phyloP scores from a whole-genome alignment of 139 green algal species.

The Chlorella sp. region DNA sequence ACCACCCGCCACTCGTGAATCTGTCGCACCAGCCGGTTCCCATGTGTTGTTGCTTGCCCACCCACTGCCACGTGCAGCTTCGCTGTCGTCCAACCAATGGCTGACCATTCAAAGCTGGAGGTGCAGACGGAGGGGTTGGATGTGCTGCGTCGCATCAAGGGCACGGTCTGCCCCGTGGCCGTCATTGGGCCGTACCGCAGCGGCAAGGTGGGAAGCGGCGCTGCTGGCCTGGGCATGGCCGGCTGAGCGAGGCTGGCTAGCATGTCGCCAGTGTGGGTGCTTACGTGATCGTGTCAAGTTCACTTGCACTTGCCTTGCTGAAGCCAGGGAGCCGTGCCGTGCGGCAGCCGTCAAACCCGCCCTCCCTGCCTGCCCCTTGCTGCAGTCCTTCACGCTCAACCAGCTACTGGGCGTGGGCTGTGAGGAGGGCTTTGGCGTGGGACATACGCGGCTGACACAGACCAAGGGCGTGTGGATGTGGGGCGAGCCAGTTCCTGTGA shows the following conservation, averaged over 20 bases:
- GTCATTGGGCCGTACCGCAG: slow-evolving; percentile 94
- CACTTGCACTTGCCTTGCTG: too few relatives aligned
- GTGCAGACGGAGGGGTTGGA: slow-evolving; percentile 75
- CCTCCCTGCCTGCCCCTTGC: too few relatives aligned
- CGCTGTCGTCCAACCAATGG: slow-evolving; percentile 77
- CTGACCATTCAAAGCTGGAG: slow-evolving; percentile 71
- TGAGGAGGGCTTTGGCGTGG: slow-evolving; percentile 92
- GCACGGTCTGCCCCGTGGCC: slow-evolving; percentile 73
- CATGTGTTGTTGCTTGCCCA: too few relatives aligned
- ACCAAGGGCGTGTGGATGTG: slow-evolving; percentile 97
- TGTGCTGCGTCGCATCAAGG: slow-evolving; percentile 64
- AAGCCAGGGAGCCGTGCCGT: too few relatives aligned
- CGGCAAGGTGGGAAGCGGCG: slow-evolving; percentile 70
- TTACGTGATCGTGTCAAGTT: too few relatives aligned
- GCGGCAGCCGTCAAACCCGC: too few relatives aligned
- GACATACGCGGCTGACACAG: slow-evolving; percentile 90
- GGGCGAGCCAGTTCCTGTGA: slow-evolving; percentile 70
- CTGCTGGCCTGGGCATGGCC: too few relatives aligned
- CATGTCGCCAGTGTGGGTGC: too few relatives aligned
- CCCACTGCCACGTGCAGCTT: slow-evolving; percentile 47
- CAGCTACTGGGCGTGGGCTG: slow-evolving; percentile 90
- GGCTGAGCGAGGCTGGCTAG: too few relatives aligned
- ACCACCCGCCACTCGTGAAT: too few relatives aligned
- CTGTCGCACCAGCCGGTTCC: too few relatives aligned
- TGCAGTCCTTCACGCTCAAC: slow-evolving; percentile 86